Conservation (phyloP, 257 asterid genomes). For the Lavandula angustifolia region DNA sequence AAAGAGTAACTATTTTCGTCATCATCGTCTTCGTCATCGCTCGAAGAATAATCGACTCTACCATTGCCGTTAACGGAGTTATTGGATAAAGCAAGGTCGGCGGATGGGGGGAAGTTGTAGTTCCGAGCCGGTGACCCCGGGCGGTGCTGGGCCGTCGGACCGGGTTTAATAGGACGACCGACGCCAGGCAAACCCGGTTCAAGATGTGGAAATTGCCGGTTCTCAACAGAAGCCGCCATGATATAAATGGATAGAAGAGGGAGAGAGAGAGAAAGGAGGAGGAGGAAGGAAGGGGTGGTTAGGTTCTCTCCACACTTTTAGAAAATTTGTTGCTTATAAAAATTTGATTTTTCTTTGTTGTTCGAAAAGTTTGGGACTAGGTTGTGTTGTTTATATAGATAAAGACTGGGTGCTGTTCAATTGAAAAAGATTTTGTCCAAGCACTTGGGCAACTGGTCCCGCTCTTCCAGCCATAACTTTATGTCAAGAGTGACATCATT, state of each 20-base stretch:
- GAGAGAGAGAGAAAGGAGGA: not conserved
- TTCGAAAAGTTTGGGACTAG: slow-evolving; percentile 30
- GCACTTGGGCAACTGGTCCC: slow-evolving; percentile 25
- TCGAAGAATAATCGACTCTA: slow-evolving; percentile 41
- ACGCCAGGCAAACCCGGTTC: slow-evolving; percentile 44
- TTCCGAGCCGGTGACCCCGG: slow-evolving; percentile 66
- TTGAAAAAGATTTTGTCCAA: slow-evolving; percentile 24
- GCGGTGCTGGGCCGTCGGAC: slow-evolving; percentile 34
- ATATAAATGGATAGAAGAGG: slow-evolving; percentile 18
- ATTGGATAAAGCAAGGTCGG: slow-evolving; percentile 26
- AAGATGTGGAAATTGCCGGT: slow-evolving; percentile 54
- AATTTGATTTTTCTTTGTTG: slow-evolving; percentile 8
- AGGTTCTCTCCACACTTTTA: slow-evolving; percentile 26
- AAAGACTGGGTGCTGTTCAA: slow-evolving; percentile 10
- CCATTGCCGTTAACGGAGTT: slow-evolving; percentile 11
- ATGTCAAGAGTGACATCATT: slow-evolving; percentile 32
- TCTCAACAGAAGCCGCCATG: slow-evolving; percentile 84
- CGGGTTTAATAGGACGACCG: slow-evolving; percentile 42
- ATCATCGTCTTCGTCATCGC: slow-evolving; percentile 44
- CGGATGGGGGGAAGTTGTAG: slow-evolving; percentile 43
- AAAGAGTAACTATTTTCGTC: slow-evolving; percentile 29
- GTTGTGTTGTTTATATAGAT: slow-evolving; percentile 41
- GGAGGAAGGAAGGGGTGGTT: not conserved
- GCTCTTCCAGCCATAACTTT: slow-evolving; percentile 26
- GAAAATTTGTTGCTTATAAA: not conserved